Conservation (phyloP, 2,329 filamentous ascomycete species). For the Colletotrichum godetiae region DNA sequence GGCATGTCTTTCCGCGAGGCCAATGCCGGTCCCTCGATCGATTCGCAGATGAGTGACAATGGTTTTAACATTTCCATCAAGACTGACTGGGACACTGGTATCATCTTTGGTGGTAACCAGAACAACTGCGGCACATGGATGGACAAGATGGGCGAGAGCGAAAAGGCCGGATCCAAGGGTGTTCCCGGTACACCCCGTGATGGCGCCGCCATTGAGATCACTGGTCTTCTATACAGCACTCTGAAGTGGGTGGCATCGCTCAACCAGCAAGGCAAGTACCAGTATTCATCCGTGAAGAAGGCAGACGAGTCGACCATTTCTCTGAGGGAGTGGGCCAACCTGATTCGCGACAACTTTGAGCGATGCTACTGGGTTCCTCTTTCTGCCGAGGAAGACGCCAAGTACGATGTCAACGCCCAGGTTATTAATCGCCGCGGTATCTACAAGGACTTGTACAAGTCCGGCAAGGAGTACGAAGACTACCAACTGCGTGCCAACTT, state of each 20-base stretch:
- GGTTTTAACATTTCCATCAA: constrained; percentile 93
- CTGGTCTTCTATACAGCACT: constrained; percentile 90
- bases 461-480: constrained; percentile 95
- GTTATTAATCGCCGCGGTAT: constrained; percentile 93
- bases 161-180: constrained; percentile 90
- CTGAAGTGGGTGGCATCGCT: constrained; percentile 82
- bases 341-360: constrained; percentile 89
- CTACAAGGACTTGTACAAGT: constrained; percentile 96
- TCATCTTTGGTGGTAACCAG: constrained; percentile 95
- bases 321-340: constrained; percentile 81
- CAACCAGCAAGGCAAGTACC: constrained; percentile 75
- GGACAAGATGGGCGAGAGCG: constrained; percentile 99
- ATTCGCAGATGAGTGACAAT: constrained; percentile 91
- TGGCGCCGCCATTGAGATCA: constrained; percentile 95
- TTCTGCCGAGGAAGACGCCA: constrained; percentile 73
- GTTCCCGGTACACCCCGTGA: constrained; percentile 96
- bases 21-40: constrained; percentile 88
- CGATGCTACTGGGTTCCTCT: constrained; percentile 88
- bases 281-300: constrained; percentile 78
- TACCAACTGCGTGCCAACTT: constrained; percentile 97
- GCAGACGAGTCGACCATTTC: constrained; percentile 70
- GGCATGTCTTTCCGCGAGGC: constrained; percentile 95
- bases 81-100: constrained; percentile 90
- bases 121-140: constrained; percentile 98
- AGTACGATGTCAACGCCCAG: constrained; percentile 82